Evolutionary conservation across 1,284 basidiomycete genomes (phyloP).

Genomic region (Microbotryum violaceum): DNA sequence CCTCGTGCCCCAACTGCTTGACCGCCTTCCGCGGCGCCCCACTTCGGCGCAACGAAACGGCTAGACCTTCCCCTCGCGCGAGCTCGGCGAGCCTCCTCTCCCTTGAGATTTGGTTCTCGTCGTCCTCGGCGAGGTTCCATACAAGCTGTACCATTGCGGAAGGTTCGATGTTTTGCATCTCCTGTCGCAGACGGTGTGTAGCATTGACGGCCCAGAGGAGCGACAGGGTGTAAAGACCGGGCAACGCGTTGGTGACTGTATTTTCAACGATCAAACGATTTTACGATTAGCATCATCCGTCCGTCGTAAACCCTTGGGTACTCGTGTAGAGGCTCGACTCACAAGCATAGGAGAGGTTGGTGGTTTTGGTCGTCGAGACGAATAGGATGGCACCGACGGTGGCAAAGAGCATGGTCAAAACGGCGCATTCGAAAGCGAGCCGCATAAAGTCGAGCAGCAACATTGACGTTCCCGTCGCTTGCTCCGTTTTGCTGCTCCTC

Average conservation of each 20-base stretch:
- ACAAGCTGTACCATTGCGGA: constrained; percentile 1
- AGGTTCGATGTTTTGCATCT: not conserved
- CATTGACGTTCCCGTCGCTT: too few relatives aligned
- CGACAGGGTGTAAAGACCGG: constrained; percentile 1
- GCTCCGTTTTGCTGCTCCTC: too few relatives aligned
- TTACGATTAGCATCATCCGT: too few relatives aligned
- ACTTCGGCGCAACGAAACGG: too few relatives aligned
- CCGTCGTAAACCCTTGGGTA: too few relatives aligned
- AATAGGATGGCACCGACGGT: too few relatives aligned
- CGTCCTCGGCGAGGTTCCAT: constrained; percentile 1
- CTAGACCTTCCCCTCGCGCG: not conserved
- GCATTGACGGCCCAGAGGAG: constrained; percentile 6
- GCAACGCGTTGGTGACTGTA: not conserved
- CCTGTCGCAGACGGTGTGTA: not conserved
- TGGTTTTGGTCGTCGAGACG: not conserved
- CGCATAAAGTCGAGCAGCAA: not conserved
- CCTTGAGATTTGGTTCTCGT: too few relatives aligned
- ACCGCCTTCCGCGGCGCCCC: not conserved
- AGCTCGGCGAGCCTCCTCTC: not conserved
- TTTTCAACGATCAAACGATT: too few relatives aligned
- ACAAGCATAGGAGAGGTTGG: constrained; percentile 1
- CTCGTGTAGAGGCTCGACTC: too few relatives aligned
- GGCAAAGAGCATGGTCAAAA: not conserved
- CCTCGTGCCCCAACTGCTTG: not conserved
- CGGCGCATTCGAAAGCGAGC: constrained; percentile 1